These are phyloP conservation scores for Moesziomyces sp. DNA, from an alignment of 1,284 basidiomycete genomes.

Conservation along the genomic window DNA sequence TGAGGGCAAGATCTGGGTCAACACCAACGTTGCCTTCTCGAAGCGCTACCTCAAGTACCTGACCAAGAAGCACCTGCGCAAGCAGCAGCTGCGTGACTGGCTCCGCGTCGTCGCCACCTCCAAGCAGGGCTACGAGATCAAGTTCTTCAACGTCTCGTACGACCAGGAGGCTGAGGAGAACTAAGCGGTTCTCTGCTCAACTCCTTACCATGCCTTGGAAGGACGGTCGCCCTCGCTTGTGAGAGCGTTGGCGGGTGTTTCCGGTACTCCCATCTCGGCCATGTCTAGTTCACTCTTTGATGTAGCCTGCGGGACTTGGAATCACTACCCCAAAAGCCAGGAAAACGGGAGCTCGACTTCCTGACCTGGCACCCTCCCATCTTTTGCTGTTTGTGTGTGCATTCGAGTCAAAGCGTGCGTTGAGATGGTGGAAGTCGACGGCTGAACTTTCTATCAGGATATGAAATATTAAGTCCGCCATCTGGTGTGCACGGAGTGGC, in stretches of 20 bases:
- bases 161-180: conserved; percentile 61
- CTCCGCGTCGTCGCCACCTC: conserved; percentile 68
- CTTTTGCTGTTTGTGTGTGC: background rate
- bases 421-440: no score
- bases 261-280: background rate
- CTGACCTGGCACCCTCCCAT: conserved; percentile 28
- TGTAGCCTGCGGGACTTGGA: conserved; percentile 18
- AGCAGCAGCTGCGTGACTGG: conserved; percentile 68
- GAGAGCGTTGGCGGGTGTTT: background rate
- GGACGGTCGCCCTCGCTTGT: conserved; percentile 2
- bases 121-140: conserved; percentile 69
- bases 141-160: conserved; percentile 69
- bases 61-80: conserved; percentile 69
- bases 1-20: conserved; percentile 69
- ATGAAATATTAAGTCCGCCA: no score
- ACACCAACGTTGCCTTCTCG: conserved; percentile 69
- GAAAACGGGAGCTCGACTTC: conserved; percentile 39
- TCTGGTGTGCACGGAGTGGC: no score
- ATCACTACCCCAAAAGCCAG: conserved; percentile 30
- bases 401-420: background rate
- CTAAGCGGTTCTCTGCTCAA: conserved; percentile 18
- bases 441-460: no score
- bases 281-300: background rate
- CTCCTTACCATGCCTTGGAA: background rate
- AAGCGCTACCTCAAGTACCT: conserved; percentile 70